A percentile compares a stretch with the other conserved stretches of the same genome.
Conservation (phyloP, 345 rosid genomes). For the Arabidopsis suecica region DNA sequence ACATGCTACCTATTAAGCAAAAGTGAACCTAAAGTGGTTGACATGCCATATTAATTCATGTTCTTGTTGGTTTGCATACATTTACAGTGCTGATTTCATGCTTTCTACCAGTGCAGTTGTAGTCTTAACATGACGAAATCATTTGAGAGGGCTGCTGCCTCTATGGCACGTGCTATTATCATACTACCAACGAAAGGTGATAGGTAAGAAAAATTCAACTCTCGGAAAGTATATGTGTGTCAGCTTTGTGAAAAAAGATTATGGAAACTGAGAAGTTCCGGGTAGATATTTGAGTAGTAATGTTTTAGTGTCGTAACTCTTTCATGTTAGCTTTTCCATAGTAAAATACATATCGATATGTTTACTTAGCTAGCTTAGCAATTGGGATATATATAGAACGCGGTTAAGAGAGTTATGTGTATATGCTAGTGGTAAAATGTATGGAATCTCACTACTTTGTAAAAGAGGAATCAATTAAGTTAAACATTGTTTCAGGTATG, state of each 20-base stretch:
- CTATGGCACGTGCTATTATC: constrained; percentile 85
- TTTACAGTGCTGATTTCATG: constrained; percentile 34
- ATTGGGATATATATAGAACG: constrained; percentile 12
- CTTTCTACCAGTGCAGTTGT: constrained; percentile 71
- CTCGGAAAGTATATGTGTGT: constrained; percentile 5
- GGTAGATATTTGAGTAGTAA: constrained; percentile 1
- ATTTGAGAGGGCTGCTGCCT: constrained; percentile 90
- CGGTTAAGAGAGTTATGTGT: constrained; percentile 1
- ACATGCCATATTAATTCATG: constrained; percentile 2
- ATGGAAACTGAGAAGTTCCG: constrained; percentile 2
- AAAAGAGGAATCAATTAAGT: constrained; percentile 42
- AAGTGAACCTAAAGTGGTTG: constrained; percentile 4
- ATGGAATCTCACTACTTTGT: constrained; percentile 16
- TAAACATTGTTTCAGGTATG: constrained; percentile 66
- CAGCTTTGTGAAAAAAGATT: neutral
- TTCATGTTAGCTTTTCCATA: neutral
- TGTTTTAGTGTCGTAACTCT: neutral
- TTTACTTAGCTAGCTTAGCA: neutral
- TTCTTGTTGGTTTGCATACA: neutral
- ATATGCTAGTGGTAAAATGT: neutral
- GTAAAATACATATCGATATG: neutral
- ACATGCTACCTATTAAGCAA: neutral
- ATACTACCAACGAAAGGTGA: constrained; percentile 86
- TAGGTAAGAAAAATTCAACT: constrained; percentile 52
- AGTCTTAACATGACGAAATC: constrained; percentile 89